phyloP scores from a whole-genome alignment of 2,329 filamentous ascomycete species.

The Fusarium buxicola region DNA sequence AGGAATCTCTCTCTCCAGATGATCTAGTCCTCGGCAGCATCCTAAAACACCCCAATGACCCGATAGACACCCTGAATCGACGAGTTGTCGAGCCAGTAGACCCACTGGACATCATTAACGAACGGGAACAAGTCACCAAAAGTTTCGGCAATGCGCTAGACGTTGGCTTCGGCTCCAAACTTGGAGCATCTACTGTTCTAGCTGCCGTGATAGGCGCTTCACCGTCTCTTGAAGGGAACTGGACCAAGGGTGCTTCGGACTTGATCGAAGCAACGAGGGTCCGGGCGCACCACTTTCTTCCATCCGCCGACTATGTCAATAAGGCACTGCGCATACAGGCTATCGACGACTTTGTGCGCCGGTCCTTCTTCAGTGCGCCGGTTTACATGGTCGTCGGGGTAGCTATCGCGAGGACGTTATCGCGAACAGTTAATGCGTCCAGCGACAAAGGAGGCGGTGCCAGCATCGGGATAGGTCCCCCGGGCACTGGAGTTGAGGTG shows the following conservation, averaged over 20 bases:
- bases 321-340: neutral
- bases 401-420: slow-evolving; percentile 17
- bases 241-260: neutral
- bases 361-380: slow-evolving; percentile 25
- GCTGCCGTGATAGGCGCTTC: slow-evolving; percentile 24
- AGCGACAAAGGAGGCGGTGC: slow-evolving; percentile 13
- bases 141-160: slow-evolving; percentile 22
- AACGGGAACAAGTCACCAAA: slow-evolving; percentile 30
- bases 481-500: slow-evolving; percentile 22
- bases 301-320: neutral
- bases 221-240: slow-evolving; percentile 18
- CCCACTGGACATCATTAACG: slow-evolving; percentile 5
- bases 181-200: slow-evolving; percentile 26
- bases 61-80: slow-evolving; percentile 29
- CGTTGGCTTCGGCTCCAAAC: slow-evolving; percentile 14
- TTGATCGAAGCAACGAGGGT: neutral
- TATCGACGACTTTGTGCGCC: slow-evolving; percentile 7
- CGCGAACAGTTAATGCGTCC: slow-evolving; percentile 7
- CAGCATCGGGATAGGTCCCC: slow-evolving; percentile 25
- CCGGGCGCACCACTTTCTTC: slow-evolving; percentile 6
- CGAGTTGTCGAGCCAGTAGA: slow-evolving; percentile 15
- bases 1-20: slow-evolving; percentile 17
- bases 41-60: slow-evolving; percentile 25
- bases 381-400: slow-evolving; percentile 30
- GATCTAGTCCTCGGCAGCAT: slow-evolving; percentile 25